Conservation (phyloP, 768 basidiomycete genomes). For the Imleria badia region DNA sequence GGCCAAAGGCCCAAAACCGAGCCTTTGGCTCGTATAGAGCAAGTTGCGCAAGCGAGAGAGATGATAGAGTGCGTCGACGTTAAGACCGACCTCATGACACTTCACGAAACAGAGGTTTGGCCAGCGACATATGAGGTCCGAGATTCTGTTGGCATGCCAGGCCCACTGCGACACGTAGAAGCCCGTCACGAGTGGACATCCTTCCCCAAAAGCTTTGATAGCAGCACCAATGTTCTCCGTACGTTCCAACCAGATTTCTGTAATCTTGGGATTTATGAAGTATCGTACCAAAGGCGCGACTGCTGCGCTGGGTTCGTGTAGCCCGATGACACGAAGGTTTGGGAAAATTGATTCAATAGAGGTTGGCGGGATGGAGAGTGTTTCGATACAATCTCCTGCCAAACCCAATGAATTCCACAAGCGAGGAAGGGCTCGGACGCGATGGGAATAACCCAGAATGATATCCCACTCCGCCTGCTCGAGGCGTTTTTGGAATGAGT, state of each 20-base stretch:
- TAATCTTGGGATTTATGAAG: slow-evolving; percentile 1
- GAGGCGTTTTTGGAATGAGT: background rate
- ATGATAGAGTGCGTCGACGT: background rate
- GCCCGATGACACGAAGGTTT: slow-evolving; percentile 2
- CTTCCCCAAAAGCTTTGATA: background rate
- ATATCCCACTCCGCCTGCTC: slow-evolving; percentile 3
- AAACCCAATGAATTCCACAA: background rate
- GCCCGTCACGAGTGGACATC: background rate
- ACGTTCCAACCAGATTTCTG: background rate
- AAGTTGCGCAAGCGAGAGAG: background rate
- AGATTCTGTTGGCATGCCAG: background rate
- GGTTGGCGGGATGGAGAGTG: background rate
- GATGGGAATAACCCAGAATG: slow-evolving; percentile 9
- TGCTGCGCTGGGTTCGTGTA: background rate
- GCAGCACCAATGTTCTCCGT: background rate
- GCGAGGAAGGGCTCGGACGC: slow-evolving; percentile 4
- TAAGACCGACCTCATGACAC: background rate
- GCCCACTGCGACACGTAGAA: background rate
- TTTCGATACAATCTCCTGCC: background rate
- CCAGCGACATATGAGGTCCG: slow-evolving; percentile 10
- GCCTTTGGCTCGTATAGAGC: too few relatives aligned
- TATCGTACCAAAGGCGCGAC: slow-evolving; percentile 11
- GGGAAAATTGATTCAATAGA: slow-evolving; percentile 3
- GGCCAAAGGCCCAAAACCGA: too few relatives aligned
- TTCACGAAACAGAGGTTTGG: background rate